phyloP scores from a whole-genome alignment of 192 early-diverging fungal species.

The Lobulomyces angularis region DNA sequence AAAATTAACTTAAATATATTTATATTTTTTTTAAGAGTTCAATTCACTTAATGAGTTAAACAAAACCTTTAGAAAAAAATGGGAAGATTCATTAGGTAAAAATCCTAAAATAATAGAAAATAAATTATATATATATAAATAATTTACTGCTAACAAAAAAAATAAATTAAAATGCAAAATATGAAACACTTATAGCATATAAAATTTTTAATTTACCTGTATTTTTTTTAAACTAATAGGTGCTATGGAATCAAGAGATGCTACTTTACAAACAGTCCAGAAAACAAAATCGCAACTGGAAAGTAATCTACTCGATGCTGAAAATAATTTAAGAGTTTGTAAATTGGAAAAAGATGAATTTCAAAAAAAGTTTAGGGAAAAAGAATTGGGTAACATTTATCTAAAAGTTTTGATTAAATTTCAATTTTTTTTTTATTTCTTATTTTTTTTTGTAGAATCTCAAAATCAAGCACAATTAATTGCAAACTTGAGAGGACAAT shows the following conservation, averaged over 20 bases:
- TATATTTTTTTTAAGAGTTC: slow-evolving; percentile 15
- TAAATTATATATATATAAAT: too few relatives aligned
- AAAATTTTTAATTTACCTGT: neutral
- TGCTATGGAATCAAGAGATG: neutral
- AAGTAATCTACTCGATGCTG: slow-evolving; percentile 9
- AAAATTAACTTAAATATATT: neutral
- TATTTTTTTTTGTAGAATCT: slow-evolving; percentile 10
- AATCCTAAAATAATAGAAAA: too few relatives aligned
- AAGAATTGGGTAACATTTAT: slow-evolving; percentile 25
- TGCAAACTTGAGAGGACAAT: slow-evolving; percentile 7
- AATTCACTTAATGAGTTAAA: slow-evolving; percentile 12
- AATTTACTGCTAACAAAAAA: too few relatives aligned
- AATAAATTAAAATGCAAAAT: too few relatives aligned
- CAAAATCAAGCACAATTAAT: slow-evolving; percentile 13
- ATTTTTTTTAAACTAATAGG: neutral
- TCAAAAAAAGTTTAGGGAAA: slow-evolving; percentile 14
- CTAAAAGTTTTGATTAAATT: too few relatives aligned
- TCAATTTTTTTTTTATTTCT: slow-evolving; percentile 4
- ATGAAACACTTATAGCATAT: slow-evolving; percentile 3
- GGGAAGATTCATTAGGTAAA: slow-evolving; percentile 38
- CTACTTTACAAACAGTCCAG: neutral
- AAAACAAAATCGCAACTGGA: slow-evolving; percentile 1
- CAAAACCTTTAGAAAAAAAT: slow-evolving; percentile 25
- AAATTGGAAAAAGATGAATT: slow-evolving; percentile 18
- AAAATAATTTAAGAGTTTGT: slow-evolving; percentile 12